These are phyloP conservation scores for Selaginella tamariscina DNA, from an alignment of 75 land plant genomes.

Conservation along the genomic window DNA sequence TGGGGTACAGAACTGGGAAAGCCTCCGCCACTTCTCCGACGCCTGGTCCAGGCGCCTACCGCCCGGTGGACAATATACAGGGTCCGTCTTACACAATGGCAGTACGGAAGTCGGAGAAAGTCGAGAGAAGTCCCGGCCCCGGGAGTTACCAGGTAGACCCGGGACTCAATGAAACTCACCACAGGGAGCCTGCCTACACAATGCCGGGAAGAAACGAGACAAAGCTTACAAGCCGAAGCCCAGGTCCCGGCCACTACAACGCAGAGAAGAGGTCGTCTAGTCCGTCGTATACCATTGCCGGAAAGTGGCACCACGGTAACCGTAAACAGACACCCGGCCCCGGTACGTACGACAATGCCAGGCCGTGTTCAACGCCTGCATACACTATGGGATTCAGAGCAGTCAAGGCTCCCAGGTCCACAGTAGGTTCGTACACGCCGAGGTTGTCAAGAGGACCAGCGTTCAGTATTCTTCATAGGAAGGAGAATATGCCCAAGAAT, in stretches of 20 bases:
- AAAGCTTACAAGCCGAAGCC: background rate
- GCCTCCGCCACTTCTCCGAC: conserved; percentile 5
- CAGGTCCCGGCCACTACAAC: conserved; percentile 16
- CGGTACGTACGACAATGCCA: conserved; percentile 7
- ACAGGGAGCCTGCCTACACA: conserved; percentile 12
- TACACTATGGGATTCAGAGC: conserved; percentile 14
- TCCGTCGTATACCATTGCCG: conserved; percentile 14
- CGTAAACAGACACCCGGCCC: conserved; percentile 13
- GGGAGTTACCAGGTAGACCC: conserved; percentile 12
- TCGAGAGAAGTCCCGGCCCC: conserved; percentile 6
- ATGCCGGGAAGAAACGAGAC: background rate
- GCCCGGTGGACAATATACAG: background rate
- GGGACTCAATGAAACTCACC: background rate
- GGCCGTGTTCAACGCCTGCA: background rate
- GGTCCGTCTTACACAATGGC: conserved; percentile 16
- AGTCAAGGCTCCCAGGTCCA: background rate
- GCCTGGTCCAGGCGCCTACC: conserved; percentile 17
- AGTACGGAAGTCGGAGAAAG: background rate
- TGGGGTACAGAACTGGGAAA: background rate
- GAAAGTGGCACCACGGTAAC: background rate
- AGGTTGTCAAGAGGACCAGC: conserved; percentile 2
- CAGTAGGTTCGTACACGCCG: conserved; percentile 13
- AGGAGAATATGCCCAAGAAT: background rate
- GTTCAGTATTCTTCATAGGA: conserved; percentile 12
- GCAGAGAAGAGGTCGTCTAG: background rate